A percentile compares a stretch with the other conserved stretches of the same genome.
phyloP scores from a whole-genome alignment of 78 protist genomes.

The Polysphondylium violaceum region DNA sequence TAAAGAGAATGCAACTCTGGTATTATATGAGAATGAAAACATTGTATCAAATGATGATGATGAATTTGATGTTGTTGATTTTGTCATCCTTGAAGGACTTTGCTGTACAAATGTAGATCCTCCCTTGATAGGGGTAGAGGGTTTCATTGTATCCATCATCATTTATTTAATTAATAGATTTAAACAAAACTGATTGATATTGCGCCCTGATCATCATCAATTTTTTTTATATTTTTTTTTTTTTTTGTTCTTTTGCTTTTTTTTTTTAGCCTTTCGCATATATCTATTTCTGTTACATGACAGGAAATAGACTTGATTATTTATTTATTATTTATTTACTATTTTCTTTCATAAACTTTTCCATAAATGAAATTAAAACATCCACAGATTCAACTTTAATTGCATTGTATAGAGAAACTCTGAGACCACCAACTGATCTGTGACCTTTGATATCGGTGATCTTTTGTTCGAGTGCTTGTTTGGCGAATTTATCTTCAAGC shows the following conservation, averaged over 20 bases:
- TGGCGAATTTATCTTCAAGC: slow-evolving; percentile 82
- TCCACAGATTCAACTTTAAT: slow-evolving; percentile 82
- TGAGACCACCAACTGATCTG: slow-evolving; percentile 94
- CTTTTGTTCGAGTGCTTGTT: slow-evolving; percentile 80
- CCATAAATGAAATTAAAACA: slow-evolving; percentile 79
- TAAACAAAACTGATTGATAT: too few species aligned
- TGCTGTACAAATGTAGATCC: too few species aligned
- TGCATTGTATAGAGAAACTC: slow-evolving; percentile 96
- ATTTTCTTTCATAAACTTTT: slow-evolving; percentile 44
- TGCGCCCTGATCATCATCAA: too few species aligned
- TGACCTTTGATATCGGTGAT: slow-evolving; percentile 86
- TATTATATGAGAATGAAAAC: slow-evolving; percentile 46
- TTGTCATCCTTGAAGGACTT: too few species aligned
- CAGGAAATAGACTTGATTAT: not conserved
- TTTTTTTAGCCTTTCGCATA: too few species aligned
- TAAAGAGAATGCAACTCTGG: slow-evolving; percentile 9
- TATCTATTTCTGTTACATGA: not conserved
- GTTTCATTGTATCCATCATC: too few species aligned
- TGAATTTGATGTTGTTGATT: not conserved
- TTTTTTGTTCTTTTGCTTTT: not conserved
- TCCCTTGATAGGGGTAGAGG: too few species aligned
- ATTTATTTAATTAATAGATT: too few species aligned
- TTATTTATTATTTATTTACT: slow-evolving; percentile 3
- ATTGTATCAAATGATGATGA: slow-evolving; percentile 44
- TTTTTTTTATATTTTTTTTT: not conserved